phyloP scores from a whole-genome alignment of 768 basidiomycete species.

The Rhodocollybia butyracea region DNA sequence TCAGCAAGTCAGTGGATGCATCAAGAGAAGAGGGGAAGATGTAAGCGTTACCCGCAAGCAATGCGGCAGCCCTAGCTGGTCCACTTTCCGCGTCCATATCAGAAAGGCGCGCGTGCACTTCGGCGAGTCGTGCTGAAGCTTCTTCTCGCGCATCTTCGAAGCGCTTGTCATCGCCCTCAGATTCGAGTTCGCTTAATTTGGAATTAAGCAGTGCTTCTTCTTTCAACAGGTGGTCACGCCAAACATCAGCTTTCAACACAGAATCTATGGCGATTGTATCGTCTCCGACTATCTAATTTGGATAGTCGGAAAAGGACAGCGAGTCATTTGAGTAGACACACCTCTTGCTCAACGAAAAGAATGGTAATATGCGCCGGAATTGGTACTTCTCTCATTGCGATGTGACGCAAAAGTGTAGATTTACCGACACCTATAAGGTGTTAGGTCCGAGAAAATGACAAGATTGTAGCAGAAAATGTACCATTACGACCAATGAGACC shows the following conservation, averaged over 20 bases:
- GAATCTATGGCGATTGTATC: constrained; percentile 91
- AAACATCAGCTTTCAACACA: constrained; percentile 99
- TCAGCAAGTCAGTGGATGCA: background rate
- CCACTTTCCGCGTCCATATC: constrained; percentile 99
- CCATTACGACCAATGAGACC: constrained; percentile 91
- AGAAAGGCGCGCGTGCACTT: constrained; percentile 86
- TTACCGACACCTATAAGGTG: constrained; percentile 85
- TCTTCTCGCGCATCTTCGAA: constrained; percentile 88
- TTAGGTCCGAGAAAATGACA: background rate
- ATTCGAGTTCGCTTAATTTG: constrained; percentile 68
- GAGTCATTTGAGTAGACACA: constrained; percentile 22
- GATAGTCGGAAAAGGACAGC: background rate
- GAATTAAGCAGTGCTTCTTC: constrained; percentile 80
- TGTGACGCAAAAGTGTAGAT: constrained; percentile 90
- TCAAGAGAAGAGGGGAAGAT: background rate
- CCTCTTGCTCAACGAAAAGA: constrained; percentile 98
- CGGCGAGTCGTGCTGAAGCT: constrained; percentile 72
- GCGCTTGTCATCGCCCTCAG: constrained; percentile 71
- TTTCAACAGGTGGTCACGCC: constrained; percentile 88
- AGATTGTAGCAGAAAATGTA: constrained; percentile 17
- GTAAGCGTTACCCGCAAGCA: constrained; percentile 70
- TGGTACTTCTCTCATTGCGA: constrained; percentile 91
- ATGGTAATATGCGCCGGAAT: constrained; percentile 96
- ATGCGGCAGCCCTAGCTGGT: constrained; percentile 86
- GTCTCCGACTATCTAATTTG: constrained; percentile 78